These are phyloP conservation scores for Cryphonectria nitschkei DNA, from an alignment of 2,329 filamentous ascomycete species.

Conservation along the genomic window DNA sequence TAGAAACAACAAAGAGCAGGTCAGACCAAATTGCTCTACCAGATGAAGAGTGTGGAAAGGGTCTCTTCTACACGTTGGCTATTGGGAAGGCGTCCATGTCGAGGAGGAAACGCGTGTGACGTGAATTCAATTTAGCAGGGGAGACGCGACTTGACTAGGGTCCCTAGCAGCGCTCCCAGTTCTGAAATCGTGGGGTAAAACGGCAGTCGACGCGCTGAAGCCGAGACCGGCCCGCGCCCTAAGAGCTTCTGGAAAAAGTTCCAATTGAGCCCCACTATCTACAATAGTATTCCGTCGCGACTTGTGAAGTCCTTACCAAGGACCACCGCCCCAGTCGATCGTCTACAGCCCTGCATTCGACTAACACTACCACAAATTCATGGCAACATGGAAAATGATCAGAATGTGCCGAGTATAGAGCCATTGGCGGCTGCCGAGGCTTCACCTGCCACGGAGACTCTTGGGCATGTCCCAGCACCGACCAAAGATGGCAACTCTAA, in stretches of 20 bases:
- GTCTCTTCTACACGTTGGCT: neutral
- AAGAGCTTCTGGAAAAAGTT: constrained; percentile 17
- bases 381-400: constrained; percentile 10
- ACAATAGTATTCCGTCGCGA: neutral
- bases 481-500: constrained; percentile 12
- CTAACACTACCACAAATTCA: too few relatives aligned
- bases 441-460: neutral
- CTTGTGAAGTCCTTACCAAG: neutral
- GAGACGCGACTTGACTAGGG: constrained; percentile 16
- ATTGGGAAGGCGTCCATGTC: neutral
- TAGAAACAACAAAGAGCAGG: neutral
- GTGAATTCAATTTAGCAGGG: constrained; percentile 13
- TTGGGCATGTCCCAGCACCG: neutral
- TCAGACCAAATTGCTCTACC: constrained; percentile 3
- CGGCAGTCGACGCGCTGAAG: neutral
- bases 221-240: constrained; percentile 13
- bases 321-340: neutral
- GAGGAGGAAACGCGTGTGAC: constrained; percentile 15
- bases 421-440: neutral
- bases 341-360: neutral
- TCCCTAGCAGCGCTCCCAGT: neutral
- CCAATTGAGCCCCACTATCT: constrained; percentile 13
- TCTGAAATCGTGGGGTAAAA: neutral
- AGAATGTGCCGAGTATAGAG: neutral
- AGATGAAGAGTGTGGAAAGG: neutral